These are phyloP conservation scores for Daphne laureola DNA, from an alignment of 441 rosid genomes.

Conservation along the genomic window DNA sequence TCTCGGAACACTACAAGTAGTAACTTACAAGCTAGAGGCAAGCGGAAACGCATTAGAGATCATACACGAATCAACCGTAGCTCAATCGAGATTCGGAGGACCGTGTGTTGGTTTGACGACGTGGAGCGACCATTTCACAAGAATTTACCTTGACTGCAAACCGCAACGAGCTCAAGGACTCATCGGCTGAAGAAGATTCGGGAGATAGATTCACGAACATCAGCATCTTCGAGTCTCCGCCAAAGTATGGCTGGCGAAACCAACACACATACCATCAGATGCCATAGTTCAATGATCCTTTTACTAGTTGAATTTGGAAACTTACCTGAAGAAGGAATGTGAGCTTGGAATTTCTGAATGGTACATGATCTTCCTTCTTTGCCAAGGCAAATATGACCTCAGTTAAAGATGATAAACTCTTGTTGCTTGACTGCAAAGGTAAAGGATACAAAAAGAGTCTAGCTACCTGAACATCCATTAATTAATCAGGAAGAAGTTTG, in stretches of 20 bases:
- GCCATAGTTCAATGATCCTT: no score
- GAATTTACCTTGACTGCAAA: constrained; percentile 91
- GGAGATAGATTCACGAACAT: constrained; percentile 90
- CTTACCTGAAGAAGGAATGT: constrained; percentile 89
- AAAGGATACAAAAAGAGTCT: neutral
- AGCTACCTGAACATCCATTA: neutral
- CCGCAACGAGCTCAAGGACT: constrained; percentile 80
- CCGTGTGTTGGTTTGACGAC: constrained; percentile 52
- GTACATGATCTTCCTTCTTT: constrained; percentile 85
- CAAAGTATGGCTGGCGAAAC: constrained; percentile 67
- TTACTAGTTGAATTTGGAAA: no score
- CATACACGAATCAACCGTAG: constrained; percentile 19
- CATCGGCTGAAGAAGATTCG: constrained; percentile 58
- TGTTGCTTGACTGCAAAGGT: constrained; percentile 64
- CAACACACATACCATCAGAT: neutral
- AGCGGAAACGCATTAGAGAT: neutral
- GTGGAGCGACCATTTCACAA: constrained; percentile 82
- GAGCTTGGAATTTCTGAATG: constrained; percentile 78
- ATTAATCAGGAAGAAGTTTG: neutral
- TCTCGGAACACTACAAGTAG: no score
- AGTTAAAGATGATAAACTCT: constrained; percentile 66
- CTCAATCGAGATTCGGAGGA: constrained; percentile 56
- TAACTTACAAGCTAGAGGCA: neutral
- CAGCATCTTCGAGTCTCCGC: constrained; percentile 83
- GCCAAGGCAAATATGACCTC: constrained; percentile 87